Base-by-base conservation (phyloP, 1,284 basidiomycete species). In the Cryptococcus sp. region DNA sequence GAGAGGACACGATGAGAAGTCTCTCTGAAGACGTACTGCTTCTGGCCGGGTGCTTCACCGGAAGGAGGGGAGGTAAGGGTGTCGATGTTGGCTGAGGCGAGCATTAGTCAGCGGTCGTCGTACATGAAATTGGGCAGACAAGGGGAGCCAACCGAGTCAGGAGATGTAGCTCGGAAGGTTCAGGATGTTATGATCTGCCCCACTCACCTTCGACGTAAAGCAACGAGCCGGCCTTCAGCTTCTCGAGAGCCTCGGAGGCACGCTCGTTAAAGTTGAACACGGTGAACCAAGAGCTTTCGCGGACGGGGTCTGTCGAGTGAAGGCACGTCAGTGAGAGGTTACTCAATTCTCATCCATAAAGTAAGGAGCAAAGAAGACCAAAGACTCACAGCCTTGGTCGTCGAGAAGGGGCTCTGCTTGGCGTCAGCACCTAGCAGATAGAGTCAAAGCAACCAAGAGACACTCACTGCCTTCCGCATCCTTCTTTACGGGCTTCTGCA, bases 191-290 rank as follows among this genome's bases (percentile, higher is more conserved):
- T 35, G 30, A 8, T 5, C n/a, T 22, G 22, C 11, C 10, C 22
- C 38, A 67, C 72, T 60, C 57, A 71, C 72, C 70, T 61, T 74
- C 72, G 23, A 74, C 72, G 30, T 67, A 60, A 45, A 72, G 63
- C 58, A 70, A 61, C n/a, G 65, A 66, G 20, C 72, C 72, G 40
- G 69, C 42, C 43, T 62, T 51, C 50, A 72, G 59, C 30, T 59
- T 63, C 50, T 66, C 47, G 41, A 71, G 55, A 58, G 46, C 56
- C 60, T 67, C 64, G 20, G 60, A 60, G 19, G 62, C 58, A n/a
- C 57, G 55, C 45, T 69, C 64, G 46, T 61, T 56, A 65, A 75
- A 75, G 66, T 67, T 69, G 67, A 71, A 75, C 57, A 75, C 59
- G 62, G 69, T 72, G 67, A 69, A 73, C 70, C 69, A 63, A 51